phyloP scores from a whole-genome alignment of 1,284 basidiomycete species.

The Ustilago nuda region DNA sequence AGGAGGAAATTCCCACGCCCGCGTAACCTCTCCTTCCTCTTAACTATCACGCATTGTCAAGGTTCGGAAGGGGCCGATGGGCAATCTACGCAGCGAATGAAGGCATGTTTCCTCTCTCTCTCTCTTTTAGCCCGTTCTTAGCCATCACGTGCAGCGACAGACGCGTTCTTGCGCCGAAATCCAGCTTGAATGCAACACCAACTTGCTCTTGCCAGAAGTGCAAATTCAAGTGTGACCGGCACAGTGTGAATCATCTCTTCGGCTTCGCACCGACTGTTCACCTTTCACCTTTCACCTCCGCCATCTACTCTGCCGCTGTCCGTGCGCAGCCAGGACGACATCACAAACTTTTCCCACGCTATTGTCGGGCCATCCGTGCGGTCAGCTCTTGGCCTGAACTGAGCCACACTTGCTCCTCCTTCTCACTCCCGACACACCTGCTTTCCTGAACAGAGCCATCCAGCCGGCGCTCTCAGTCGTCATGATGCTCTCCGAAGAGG shows the following conservation, averaged over 20 bases:
- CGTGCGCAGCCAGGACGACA: not conserved
- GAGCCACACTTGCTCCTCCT: not conserved
- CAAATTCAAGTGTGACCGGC: not conserved
- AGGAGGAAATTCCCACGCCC: not conserved
- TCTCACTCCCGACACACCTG: too few species aligned
- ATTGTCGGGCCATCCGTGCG: not conserved
- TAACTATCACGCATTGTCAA: not conserved
- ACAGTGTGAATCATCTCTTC: slow-evolving; percentile 1
- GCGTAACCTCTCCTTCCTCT: not conserved
- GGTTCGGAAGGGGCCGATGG: not conserved
- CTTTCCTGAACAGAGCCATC: not conserved
- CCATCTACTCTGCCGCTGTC: not conserved
- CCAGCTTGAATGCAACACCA: slow-evolving; percentile 4
- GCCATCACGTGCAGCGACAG: slow-evolving; percentile 27
- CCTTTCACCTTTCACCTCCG: not conserved
- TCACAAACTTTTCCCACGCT: not conserved
- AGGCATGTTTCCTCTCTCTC: not conserved
- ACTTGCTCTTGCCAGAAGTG: not conserved
- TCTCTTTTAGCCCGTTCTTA: not conserved
- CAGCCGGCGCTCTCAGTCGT: not conserved
- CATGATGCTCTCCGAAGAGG: slow-evolving; percentile 43
- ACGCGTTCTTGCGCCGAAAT: slow-evolving; percentile 12
- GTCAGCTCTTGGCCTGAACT: not conserved
- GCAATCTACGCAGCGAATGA: not conserved
- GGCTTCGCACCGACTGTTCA: not conserved